Conservation (phyloP, 441 rosid genomes). For the Erodium chrysanthum region DNA sequence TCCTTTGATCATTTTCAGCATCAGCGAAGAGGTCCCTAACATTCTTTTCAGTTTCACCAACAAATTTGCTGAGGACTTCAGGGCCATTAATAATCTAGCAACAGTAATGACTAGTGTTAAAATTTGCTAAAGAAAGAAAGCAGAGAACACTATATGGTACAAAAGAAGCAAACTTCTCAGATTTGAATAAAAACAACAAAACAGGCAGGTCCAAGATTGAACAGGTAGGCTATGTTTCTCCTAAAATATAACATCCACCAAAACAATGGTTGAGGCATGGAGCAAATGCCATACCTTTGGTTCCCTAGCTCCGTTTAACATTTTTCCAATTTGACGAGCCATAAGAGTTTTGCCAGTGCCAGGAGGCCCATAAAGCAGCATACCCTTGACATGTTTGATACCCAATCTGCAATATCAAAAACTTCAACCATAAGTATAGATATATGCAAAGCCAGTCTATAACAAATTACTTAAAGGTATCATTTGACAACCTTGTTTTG, state of each 20-base stretch:
- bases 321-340: slow-evolving; percentile 98
- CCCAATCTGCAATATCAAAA: slow-evolving; percentile 64
- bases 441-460: slow-evolving; percentile 10
- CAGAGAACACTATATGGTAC: neutral
- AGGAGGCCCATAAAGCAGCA: slow-evolving; percentile 95
- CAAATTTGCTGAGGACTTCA: slow-evolving; percentile 96
- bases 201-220: no score
- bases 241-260: slow-evolving; percentile 6
- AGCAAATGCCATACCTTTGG: slow-evolving; percentile 59
- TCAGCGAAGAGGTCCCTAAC: slow-evolving; percentile 91
- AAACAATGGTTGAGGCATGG: neutral
- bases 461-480: slow-evolving; percentile 11
- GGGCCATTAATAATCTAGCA: slow-evolving; percentile 89
- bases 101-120: slow-evolving; percentile 9
- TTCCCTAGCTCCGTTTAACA: slow-evolving; percentile 82
- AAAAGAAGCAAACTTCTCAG: no score
- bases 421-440: slow-evolving; percentile 18
- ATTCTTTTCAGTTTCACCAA: slow-evolving; percentile 97
- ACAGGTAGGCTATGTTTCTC: neutral
- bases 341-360: slow-evolving; percentile 97
- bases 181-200: no score
- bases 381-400: slow-evolving; percentile 96
- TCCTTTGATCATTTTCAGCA: slow-evolving; percentile 90
- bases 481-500: neutral
- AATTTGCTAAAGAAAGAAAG: neutral